Evolutionary conservation across 352 stramenopile genomes (phyloP).

Genomic region (Lagenidium sp.): DNA sequence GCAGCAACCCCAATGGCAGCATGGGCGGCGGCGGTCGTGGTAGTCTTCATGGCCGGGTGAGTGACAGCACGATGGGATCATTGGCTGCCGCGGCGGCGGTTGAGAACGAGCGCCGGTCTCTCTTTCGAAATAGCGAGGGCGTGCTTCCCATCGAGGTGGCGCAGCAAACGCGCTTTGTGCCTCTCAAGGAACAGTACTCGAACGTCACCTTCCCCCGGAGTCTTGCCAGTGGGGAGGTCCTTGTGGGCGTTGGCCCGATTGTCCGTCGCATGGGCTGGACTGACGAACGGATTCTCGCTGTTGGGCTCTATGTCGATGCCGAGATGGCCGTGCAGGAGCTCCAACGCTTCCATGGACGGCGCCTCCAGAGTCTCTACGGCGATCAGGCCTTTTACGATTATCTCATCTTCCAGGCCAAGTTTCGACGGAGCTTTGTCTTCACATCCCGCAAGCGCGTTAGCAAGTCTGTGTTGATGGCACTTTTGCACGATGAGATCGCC

Average conservation of each 20-base stretch:
- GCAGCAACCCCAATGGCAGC: not conserved
- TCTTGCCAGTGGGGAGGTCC: conserved; percentile 61
- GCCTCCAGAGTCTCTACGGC: conserved; percentile 52
- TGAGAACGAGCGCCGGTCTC: conserved; percentile 1
- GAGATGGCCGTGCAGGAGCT: conserved; percentile 45
- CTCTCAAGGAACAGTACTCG: conserved; percentile 60
- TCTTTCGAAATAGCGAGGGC: conserved; percentile 11
- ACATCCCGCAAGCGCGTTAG: conserved; percentile 71
- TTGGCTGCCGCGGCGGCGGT: not conserved
- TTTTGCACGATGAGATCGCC: conserved; percentile 60
- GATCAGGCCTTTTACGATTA: conserved; percentile 73
- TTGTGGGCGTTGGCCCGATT: conserved; percentile 64
- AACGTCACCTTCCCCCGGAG: conserved; percentile 69
- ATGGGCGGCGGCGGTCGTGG: not conserved
- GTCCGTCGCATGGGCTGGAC: conserved; percentile 77
- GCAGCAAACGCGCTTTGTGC: conserved; percentile 11
- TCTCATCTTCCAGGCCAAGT: conserved; percentile 40
- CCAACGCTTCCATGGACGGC: conserved; percentile 38
- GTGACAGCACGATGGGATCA: not conserved
- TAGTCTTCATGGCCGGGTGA: not conserved
- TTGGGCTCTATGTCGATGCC: conserved; percentile 72
- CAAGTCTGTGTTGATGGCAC: conserved; percentile 54
- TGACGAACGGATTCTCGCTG: conserved; percentile 70
- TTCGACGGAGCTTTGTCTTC: conserved; percentile 69
- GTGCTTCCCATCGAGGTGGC: not conserved